Percentiles rank a stretch among this genome's conserved stretches.
These are phyloP conservation scores for Wallacemonas sp. DNA, from an alignment of 208 protist species.

Conservation along the genomic window DNA sequence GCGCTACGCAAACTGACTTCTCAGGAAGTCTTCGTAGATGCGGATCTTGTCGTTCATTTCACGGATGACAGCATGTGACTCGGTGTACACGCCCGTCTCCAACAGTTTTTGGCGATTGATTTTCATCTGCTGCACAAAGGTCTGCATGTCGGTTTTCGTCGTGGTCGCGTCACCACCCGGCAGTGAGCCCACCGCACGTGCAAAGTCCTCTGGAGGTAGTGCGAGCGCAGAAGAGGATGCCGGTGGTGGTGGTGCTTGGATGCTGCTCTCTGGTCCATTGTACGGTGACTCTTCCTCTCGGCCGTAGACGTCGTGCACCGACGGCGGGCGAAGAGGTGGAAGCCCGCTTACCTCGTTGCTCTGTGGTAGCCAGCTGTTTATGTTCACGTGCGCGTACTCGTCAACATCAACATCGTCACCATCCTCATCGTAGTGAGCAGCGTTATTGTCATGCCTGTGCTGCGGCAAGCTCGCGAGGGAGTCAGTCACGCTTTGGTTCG, in stretches of 20 bases:
- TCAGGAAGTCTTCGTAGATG: slow-evolving; percentile 82
- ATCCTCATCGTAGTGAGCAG: background rate
- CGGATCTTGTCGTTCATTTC: slow-evolving; percentile 89
- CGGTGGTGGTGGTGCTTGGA: no score
- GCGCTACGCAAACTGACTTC: slow-evolving; percentile 14
- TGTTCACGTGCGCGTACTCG: slow-evolving; percentile 1
- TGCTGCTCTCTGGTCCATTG: no score
- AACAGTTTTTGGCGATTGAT: slow-evolving; percentile 77
- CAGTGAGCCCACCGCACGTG: slow-evolving; percentile 26
- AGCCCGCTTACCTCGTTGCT: slow-evolving; percentile 7
- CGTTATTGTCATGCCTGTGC: background rate
- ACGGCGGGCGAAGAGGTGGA: slow-evolving; percentile 25
- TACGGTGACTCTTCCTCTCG: background rate
- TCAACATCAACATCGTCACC: slow-evolving; percentile 19
- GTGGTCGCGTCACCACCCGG: slow-evolving; percentile 23
- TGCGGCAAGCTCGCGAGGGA: no score
- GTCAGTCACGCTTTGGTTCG: no score
- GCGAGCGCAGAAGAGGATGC: background rate
- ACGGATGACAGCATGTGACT: slow-evolving; percentile 53
- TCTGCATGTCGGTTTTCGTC: slow-evolving; percentile 64
- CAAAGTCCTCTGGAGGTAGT: slow-evolving; percentile 50
- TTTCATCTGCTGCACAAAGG: slow-evolving; percentile 81
- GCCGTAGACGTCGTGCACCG: no score
- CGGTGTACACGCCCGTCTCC: slow-evolving; percentile 81
- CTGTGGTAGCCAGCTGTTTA: slow-evolving; percentile 11